Conservation (phyloP, 352 stramenopile species). For the Chrysophaeum taylorii region DNA sequence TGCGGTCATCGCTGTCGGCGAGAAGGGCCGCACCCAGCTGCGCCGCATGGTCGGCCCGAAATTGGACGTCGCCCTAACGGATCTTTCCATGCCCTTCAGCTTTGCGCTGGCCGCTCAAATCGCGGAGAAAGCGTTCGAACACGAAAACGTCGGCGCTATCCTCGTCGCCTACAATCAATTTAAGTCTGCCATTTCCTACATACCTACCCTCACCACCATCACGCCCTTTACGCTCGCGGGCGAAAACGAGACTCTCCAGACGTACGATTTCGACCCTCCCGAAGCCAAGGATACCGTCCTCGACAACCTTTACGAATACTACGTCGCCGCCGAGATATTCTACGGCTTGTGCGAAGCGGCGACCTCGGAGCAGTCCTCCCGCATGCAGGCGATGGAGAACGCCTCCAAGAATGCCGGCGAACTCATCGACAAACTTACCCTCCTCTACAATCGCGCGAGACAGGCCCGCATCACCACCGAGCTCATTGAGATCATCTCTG, state of each 20-base stretch:
- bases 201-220: slow-evolving; percentile 76
- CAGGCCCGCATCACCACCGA: slow-evolving; percentile 91
- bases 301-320: slow-evolving; percentile 89
- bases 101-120: slow-evolving; percentile 81
- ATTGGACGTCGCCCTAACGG: slow-evolving; percentile 66
- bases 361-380: slow-evolving; percentile 90
- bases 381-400: slow-evolving; percentile 99
- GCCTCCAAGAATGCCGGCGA: slow-evolving; percentile 94
- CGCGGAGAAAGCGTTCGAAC: slow-evolving; percentile 64
- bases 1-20: slow-evolving; percentile 83
- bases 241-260: slow-evolving; percentile 46
- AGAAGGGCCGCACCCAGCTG: slow-evolving; percentile 88
- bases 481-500: slow-evolving; percentile 96
- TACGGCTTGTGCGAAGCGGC: slow-evolving; percentile 93
- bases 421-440: slow-evolving; percentile 83
- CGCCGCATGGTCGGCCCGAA: slow-evolving; percentile 55
- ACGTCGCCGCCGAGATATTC: slow-evolving; percentile 78
- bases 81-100: slow-evolving; percentile 52
- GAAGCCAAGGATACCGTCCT: slow-evolving; percentile 94
- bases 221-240: slow-evolving; percentile 43
- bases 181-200: slow-evolving; percentile 86
- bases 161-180: slow-evolving; percentile 95
- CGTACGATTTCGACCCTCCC: slow-evolving; percentile 95
- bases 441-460: slow-evolving; percentile 82
- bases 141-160: slow-evolving; percentile 77